A percentile compares a stretch with the other conserved stretches of the same genome.
Conservation (phyloP, 1,284 basidiomycete genomes). For the Bjerkandera adusta region DNA sequence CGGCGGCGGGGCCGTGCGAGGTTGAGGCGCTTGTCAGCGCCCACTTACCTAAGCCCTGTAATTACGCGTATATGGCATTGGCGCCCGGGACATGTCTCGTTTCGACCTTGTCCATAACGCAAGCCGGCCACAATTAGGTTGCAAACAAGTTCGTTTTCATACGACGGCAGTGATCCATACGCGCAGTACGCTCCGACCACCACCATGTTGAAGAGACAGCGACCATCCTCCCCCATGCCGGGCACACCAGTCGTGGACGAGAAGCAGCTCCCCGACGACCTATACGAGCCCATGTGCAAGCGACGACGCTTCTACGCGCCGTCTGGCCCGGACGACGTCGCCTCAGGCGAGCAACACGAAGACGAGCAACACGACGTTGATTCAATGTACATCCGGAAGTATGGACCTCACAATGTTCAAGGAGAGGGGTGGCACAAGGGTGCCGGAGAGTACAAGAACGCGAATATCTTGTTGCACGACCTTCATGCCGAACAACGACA, state of each 20-base stretch:
- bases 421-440: conserved; percentile 22
- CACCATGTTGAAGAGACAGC: conserved; percentile 67
- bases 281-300: conserved; percentile 30
- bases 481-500: conserved; percentile 66
- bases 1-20: no score
- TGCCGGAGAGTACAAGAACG: conserved; percentile 46
- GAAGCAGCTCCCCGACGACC: conserved; percentile 19
- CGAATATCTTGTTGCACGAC: conserved; percentile 64
- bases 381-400: no score
- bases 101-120: no score
- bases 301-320: conserved; percentile 32
- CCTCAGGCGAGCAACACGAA: conserved; percentile 8
- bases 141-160: no score
- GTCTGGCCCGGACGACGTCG: conserved; percentile 9
- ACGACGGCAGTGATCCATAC: no score
- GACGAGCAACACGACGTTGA: background rate
- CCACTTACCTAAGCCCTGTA: no score
- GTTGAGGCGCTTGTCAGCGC: no score
- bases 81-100: no score
- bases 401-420: background rate
- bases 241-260: conserved; percentile 32
- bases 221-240: conserved; percentile 49
- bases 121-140: no score
- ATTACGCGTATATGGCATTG: no score
- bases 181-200: no score